These are phyloP conservation scores for Castanea mollissima DNA, from an alignment of 306 rosid genomes.

Conservation along the genomic window DNA sequence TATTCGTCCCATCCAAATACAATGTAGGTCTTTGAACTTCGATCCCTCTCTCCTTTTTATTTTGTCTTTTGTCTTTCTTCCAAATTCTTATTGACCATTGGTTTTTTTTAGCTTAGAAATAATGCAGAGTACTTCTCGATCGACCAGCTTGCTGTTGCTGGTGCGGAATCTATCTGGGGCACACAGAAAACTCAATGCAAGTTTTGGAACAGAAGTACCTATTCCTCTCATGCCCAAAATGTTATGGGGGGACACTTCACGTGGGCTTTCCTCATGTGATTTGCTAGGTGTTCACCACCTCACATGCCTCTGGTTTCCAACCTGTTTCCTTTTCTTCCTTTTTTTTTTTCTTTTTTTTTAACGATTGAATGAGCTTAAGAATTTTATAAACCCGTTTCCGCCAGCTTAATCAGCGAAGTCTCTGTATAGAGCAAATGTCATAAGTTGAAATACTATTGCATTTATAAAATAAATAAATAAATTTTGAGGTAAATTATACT, in stretches of 20 bases:
- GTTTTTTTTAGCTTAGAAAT: too few relatives aligned
- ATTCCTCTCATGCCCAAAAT: neutral
- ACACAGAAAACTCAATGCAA: neutral
- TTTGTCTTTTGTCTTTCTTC: too few relatives aligned
- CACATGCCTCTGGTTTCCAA: neutral
- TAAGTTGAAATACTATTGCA: too few relatives aligned
- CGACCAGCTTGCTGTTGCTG: too few relatives aligned
- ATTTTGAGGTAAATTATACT: too few relatives aligned
- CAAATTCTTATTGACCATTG: too few relatives aligned
- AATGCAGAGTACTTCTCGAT: too few relatives aligned
- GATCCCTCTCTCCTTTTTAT: too few relatives aligned
- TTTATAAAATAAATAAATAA: too few relatives aligned
- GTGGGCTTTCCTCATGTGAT: neutral
- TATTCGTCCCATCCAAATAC: neutral
- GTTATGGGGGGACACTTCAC: neutral
- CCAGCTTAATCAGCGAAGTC: rapidly evolving
- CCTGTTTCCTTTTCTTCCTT: neutral
- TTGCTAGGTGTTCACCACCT: neutral
- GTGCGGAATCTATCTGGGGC: neutral
- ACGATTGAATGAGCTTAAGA: too few relatives aligned
- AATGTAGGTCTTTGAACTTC: neutral
- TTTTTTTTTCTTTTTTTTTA: neutral
- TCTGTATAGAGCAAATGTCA: rapidly evolving
- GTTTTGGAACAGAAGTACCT: neutral
- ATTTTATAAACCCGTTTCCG: too few relatives aligned